A percentile compares a stretch with the other conserved stretches of the same genome.
Conservation (phyloP, 441 rosid genomes). For the Raphanus hybrid region DNA sequence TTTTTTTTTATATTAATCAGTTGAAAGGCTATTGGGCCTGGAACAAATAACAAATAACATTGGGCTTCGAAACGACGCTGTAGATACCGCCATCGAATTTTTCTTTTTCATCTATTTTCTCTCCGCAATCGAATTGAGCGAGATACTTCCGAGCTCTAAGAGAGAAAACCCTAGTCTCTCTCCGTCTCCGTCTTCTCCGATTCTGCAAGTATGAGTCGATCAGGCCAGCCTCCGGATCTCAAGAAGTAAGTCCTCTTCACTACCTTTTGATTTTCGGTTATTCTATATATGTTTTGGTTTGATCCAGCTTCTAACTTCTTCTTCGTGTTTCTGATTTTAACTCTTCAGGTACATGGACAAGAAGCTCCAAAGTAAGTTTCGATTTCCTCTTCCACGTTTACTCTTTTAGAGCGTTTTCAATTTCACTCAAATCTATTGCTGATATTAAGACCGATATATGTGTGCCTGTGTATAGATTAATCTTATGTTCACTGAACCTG, state of each 20-base stretch:
- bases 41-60: neutral
- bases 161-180: conserved; percentile 29
- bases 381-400: neutral
- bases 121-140: neutral
- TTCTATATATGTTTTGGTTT: neutral
- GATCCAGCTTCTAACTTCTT: neutral
- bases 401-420: neutral
- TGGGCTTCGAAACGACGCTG: conserved; percentile 6
- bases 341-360: conserved; percentile 44
- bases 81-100: neutral
- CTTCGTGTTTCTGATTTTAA: conserved; percentile 3
- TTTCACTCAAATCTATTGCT: neutral
- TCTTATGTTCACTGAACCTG: neutral
- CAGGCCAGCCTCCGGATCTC: conserved; percentile 42
- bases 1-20: too few species aligned
- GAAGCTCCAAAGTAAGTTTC: conserved; percentile 44
- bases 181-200: conserved; percentile 20
- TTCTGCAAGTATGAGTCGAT: conserved; percentile 35
- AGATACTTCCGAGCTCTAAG: neutral
- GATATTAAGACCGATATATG: neutral
- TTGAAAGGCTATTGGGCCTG: neutral
- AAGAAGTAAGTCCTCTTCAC: conserved; percentile 21
- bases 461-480: neutral
- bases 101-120: neutral
- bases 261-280: neutral